These are phyloP conservation scores for Solanum hybrid DNA, from an alignment of 305 asterid genomes.

Conservation along the genomic window DNA sequence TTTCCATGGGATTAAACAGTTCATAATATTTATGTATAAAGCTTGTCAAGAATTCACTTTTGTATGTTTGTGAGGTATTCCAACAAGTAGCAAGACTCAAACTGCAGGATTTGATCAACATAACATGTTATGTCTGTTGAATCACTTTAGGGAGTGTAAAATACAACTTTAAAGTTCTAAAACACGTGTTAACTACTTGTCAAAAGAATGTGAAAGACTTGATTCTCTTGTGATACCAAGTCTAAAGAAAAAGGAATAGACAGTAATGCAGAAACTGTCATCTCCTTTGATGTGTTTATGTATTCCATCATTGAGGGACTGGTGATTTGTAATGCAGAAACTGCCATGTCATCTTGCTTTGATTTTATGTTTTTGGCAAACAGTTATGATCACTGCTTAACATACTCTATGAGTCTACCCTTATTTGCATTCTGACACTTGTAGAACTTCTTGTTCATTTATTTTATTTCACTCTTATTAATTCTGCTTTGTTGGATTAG, in stretches of 20 bases:
- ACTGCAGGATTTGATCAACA: neutral
- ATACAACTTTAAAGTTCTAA: neutral
- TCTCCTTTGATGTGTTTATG: neutral
- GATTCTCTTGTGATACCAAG: neutral
- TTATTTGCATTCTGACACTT: neutral
- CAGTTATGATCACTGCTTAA: neutral
- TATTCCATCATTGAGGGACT: neutral
- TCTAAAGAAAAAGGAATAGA: neutral
- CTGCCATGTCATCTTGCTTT: neutral
- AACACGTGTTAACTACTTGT: neutral
- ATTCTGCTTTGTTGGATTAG: slow-evolving; percentile 27
- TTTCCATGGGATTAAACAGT: neutral
- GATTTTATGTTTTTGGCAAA: neutral
- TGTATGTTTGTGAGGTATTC: neutral
- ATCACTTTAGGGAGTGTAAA: neutral
- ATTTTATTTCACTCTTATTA: neutral
- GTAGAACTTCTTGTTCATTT: neutral
- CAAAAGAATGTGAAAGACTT: neutral
- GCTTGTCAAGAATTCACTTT: neutral
- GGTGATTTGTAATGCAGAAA: neutral
- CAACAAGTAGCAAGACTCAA: neutral
- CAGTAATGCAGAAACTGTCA: neutral
- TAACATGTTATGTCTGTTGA: neutral
- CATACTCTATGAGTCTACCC: neutral
- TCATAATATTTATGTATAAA: neutral